Base-by-base conservation (phyloP, 306 rosid species). In the Cicer cuneatum region DNA sequence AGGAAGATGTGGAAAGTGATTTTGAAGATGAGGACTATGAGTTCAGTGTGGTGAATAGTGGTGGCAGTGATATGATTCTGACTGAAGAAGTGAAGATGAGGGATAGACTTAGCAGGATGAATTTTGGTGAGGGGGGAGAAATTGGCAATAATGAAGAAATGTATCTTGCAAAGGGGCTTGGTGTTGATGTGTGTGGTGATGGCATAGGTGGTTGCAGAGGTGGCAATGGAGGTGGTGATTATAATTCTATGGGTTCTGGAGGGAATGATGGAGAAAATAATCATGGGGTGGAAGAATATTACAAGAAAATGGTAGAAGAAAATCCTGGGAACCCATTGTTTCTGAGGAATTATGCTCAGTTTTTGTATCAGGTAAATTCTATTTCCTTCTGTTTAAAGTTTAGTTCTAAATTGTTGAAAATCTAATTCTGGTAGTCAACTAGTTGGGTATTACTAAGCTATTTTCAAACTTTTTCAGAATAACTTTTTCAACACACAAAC, bases 241-340 rank as follows among this genome's bases (percentile, higher is more conserved):
- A 41, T 57, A 72, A 33, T 62, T 78, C 86, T 21, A 78, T 13
- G 73, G 86, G 80, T 1, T 60, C 61, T 7, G 86, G 86, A 11
- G 86, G 89, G 12, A 87, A 85, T 58, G 87, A 82, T 54, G 86
- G 80, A 24, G 92, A 87, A 18, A 42, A 65, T 43, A 11, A 81
- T 10, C 75, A 61, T 43, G 87, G 73, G 13, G 86, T 82, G 72
- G 96, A 92, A 69, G 90, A 83, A 74, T 81, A 88, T 71, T 81
- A 92, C 74, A 88, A 85, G 87, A 90, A 61, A 72, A 81, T 88
- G 96, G 89, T 90, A 48, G 82, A 85, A 76, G 89, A 87, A 85
- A 89, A 92, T 84, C 99, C 97, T 2, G 92, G 92, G 3, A 83
- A 87, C 69, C 82, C 97, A 3, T 83, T 94, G 85, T 86, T 91